Conservation (phyloP, 345 rosid species). For the Citrus trifoliata region DNA sequence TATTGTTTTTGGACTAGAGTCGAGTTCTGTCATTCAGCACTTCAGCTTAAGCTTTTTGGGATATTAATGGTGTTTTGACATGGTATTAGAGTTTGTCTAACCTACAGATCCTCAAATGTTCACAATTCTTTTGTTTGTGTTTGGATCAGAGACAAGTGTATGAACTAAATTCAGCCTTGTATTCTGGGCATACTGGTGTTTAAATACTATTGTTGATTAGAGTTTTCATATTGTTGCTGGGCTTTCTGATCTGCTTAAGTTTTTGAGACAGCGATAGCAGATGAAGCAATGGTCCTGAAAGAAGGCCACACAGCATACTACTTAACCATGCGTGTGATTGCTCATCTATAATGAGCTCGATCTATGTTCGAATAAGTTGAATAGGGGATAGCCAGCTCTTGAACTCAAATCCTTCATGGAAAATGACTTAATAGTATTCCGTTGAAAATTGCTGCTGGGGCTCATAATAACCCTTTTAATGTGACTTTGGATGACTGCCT, state of each 20-base stretch:
- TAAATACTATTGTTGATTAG: neutral
- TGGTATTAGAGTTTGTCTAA: neutral
- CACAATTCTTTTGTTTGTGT: neutral
- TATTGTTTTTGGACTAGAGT: neutral
- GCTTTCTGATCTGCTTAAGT: neutral
- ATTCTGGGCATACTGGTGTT: neutral
- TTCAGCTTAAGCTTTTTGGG: neutral
- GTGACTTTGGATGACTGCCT: neutral
- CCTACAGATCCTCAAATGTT: neutral
- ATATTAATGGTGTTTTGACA: neutral
- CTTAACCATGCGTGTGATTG: neutral
- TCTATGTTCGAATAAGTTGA: neutral
- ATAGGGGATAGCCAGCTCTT: neutral
- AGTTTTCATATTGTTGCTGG: too few species aligned
- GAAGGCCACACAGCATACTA: neutral
- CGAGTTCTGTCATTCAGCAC: neutral
- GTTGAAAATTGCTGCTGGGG: neutral
- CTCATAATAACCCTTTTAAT: neutral
- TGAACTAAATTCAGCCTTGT: neutral
- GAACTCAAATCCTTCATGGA: neutral
- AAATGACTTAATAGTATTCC: neutral
- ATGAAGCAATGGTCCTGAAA: neutral
- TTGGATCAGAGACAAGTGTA: neutral
- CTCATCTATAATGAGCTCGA: neutral
- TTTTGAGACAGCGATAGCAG: too few species aligned